Conservation (phyloP, 2,329 filamentous ascomycete species). For the Hypoxylon sp. region DNA sequence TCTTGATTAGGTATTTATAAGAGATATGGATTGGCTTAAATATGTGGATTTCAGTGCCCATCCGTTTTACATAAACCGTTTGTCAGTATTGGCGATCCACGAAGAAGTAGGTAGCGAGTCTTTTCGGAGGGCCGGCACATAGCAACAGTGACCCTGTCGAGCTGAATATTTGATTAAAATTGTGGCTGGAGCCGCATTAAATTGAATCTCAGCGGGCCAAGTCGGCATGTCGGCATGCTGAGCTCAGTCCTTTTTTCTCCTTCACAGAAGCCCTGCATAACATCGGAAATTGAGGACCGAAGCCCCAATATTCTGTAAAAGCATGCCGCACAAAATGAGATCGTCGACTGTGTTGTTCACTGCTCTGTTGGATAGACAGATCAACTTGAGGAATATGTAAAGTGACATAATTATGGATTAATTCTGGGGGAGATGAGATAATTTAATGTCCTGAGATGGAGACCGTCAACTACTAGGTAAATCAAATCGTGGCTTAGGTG, state of each 20-base stretch:
- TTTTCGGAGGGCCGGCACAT: slow-evolving; percentile 18
- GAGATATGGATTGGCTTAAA: background rate
- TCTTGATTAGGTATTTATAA: too few species aligned
- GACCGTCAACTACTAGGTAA: slow-evolving; percentile 7
- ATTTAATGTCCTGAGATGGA: slow-evolving; percentile 22
- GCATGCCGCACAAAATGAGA: background rate
- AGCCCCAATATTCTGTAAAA: background rate
- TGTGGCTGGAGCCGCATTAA: slow-evolving; percentile 35
- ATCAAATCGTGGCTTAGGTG: slow-evolving; percentile 13
- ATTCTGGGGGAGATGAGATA: slow-evolving; percentile 13
- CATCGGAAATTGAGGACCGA: slow-evolving; percentile 29
- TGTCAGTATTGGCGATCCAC: slow-evolving; percentile 17
- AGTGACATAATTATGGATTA: background rate
- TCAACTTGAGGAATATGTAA: slow-evolving; percentile 3
- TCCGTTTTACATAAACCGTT: slow-evolving; percentile 12
- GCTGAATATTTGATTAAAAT: slow-evolving; percentile 40
- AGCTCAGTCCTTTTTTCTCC: slow-evolving; percentile 11
- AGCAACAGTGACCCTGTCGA: slow-evolving; percentile 23
- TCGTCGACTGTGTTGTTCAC: background rate
- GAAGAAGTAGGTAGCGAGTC: slow-evolving; percentile 20
- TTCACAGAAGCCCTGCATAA: slow-evolving; percentile 23
- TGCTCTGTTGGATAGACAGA: background rate
- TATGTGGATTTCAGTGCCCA: slow-evolving; percentile 2
- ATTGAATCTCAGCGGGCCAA: slow-evolving; percentile 23
- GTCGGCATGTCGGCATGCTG: slow-evolving; percentile 37